Conservation (phyloP, 2,329 filamentous ascomycete species). For the Phialophora macrospora region DNA sequence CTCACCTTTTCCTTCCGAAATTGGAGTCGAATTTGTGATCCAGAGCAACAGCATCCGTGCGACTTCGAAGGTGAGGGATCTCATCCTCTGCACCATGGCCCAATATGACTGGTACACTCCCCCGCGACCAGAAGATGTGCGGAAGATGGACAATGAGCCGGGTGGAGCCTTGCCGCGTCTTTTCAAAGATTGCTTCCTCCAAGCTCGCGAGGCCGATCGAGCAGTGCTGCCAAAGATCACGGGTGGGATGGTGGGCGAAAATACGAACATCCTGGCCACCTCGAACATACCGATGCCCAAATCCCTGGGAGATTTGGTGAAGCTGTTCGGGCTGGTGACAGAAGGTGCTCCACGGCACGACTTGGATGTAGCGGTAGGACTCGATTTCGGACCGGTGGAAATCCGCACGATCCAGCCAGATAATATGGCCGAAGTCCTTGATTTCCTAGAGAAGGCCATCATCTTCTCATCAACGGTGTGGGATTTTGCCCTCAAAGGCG, state of each 20-base stretch:
- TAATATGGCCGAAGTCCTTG: not conserved
- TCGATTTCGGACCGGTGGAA: not conserved
- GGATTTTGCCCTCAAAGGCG: not conserved
- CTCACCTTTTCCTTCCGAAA: not conserved
- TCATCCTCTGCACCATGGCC: slow-evolving; percentile 13
- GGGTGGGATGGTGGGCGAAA: not conserved
- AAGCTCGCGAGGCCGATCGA: not conserved
- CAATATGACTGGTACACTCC: slow-evolving; percentile 14
- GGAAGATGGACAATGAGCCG: not conserved
- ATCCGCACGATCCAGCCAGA: not conserved
- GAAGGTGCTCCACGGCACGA: not conserved
- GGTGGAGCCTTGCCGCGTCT: not conserved
- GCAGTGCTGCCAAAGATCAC: not conserved
- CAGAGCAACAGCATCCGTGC: slow-evolving; percentile 5
- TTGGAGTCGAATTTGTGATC: not conserved
- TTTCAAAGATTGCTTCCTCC: not conserved
- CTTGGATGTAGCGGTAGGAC: not conserved
- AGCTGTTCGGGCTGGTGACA: not conserved
- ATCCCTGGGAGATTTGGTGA: not conserved
- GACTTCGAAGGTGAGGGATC: slow-evolving; percentile 12
- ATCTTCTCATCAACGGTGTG: not conserved
- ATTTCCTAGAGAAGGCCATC: not conserved
- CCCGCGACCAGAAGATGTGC: slow-evolving; percentile 1
- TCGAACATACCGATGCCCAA: not conserved
- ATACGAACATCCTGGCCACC: not conserved